A percentile compares a stretch with the other conserved stretches of the same genome.
Conservation (phyloP, 495 filamentous ascomycete genomes). For the Xylaria sp. region DNA sequence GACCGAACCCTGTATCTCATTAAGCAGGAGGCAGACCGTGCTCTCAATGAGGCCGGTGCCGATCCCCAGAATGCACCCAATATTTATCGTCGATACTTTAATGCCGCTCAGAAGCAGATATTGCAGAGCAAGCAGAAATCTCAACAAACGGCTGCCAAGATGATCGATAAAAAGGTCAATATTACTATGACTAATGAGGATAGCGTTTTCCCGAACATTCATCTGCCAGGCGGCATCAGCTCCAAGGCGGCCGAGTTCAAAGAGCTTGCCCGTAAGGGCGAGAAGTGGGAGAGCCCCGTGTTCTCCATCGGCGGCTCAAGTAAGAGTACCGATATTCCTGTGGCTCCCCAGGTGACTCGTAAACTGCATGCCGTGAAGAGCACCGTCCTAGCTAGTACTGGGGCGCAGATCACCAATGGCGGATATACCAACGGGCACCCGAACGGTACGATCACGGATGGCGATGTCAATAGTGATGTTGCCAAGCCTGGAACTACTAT, state of each 20-base stretch:
- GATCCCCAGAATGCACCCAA: constrained; percentile 81
- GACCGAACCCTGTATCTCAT: constrained; percentile 76
- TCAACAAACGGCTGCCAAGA: constrained; percentile 66
- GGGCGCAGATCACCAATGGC: constrained; percentile 22
- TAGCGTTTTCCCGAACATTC: constrained; percentile 87
- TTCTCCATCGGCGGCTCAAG: constrained; percentile 86
- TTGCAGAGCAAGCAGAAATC: constrained; percentile 78
- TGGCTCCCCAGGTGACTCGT: constrained; percentile 66
- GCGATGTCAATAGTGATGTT: constrained; percentile 19
- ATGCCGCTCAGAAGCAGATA: constrained; percentile 75
- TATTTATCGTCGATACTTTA: constrained; percentile 85
- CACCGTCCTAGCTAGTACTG: constrained; percentile 25
- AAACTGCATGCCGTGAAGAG: constrained; percentile 57
- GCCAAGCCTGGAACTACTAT: constrained; percentile 16
- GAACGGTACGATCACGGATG: constrained; percentile 10
- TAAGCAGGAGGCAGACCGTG: constrained; percentile 81
- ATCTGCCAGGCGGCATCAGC: constrained; percentile 88
- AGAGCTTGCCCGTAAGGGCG: constrained; percentile 83
- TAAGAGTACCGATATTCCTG: constrained; percentile 73
- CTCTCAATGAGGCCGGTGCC: constrained; percentile 67
- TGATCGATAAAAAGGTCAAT: constrained; percentile 81
- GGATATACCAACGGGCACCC: constrained; percentile 4
- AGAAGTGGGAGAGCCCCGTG: constrained; percentile 93
- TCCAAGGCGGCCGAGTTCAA: constrained; percentile 95
- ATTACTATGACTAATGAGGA: constrained; percentile 88